Percentiles rank a stretch among this genome's conserved stretches.
phyloP scores from a whole-genome alignment of 768 basidiomycete species.

The Hypholoma fasciculare region DNA sequence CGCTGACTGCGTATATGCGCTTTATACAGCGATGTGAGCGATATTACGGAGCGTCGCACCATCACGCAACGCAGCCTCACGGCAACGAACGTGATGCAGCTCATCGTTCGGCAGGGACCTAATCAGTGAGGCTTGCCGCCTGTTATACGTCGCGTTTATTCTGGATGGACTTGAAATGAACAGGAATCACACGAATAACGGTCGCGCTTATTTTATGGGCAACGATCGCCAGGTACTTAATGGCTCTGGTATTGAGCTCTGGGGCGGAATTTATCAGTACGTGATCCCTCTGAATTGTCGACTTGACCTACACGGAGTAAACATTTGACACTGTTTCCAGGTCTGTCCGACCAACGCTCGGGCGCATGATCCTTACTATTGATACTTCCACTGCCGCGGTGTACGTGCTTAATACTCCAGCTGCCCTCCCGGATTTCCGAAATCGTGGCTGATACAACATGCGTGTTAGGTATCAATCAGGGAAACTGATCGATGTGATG shows the following conservation, averaged over 20 bases:
- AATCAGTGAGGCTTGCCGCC: constrained; percentile 37
- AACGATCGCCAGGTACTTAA: not conserved
- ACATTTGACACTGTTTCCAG: constrained; percentile 20
- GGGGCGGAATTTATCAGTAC: constrained; percentile 53
- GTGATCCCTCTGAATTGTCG: constrained; percentile 5
- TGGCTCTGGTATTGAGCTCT: constrained; percentile 37
- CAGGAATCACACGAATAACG: constrained; percentile 47
- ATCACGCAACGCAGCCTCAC: constrained; percentile 26
- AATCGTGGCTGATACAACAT: not conserved
- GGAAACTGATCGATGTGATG: constrained; percentile 30
- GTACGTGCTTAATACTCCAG: constrained; percentile 24
- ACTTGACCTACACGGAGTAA: no score
- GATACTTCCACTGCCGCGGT: constrained; percentile 47
- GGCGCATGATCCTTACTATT: constrained; percentile 42
- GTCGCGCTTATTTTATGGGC: constrained; percentile 40
- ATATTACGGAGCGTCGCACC: constrained; percentile 16
- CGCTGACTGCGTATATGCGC: no score
- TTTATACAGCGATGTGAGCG: constrained; percentile 25
- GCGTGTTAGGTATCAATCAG: constrained; percentile 28
- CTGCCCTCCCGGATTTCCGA: no score
- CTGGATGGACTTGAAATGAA: no score
- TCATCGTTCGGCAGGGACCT: constrained; percentile 46
- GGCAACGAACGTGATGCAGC: constrained; percentile 47
- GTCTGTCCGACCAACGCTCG: constrained; percentile 44
- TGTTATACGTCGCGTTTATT: no score